Evolutionary conservation across 1,284 basidiomycete species (phyloP).

Genomic region (Veloporphyrellus conicus): DNA sequence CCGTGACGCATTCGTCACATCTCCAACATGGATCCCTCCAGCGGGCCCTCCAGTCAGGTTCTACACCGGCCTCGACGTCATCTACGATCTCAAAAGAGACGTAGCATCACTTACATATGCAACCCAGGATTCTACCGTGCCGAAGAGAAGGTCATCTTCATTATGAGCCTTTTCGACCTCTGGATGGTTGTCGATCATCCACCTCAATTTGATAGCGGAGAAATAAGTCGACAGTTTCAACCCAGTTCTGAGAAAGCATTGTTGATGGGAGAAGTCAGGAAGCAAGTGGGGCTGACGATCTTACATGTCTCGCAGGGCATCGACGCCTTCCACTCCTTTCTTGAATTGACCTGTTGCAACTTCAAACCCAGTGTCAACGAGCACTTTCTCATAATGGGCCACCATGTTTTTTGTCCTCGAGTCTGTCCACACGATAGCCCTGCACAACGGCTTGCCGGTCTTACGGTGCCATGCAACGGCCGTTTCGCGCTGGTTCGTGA

Average conservation of each 20-base stretch:
- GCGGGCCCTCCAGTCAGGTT: slow-evolving; percentile 76
- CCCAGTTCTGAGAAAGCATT: slow-evolving; percentile 59
- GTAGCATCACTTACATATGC: slow-evolving; percentile 64
- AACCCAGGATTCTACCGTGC: slow-evolving; percentile 96
- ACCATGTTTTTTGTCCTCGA: slow-evolving; percentile 84
- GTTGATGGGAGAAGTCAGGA: neutral
- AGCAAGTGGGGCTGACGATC: slow-evolving; percentile 16
- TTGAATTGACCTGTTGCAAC: slow-evolving; percentile 61
- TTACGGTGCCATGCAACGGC: slow-evolving; percentile 89
- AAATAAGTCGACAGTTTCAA: slow-evolving; percentile 96
- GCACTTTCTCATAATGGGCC: slow-evolving; percentile 70
- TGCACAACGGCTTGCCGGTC: slow-evolving; percentile 85
- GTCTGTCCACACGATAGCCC: slow-evolving; percentile 96
- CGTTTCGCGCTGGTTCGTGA: slow-evolving; percentile 98
- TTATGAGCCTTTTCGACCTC: slow-evolving; percentile 80
- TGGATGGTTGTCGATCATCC: slow-evolving; percentile 92
- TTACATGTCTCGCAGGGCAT: slow-evolving; percentile 68
- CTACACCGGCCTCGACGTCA: slow-evolving; percentile 37
- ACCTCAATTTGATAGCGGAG: slow-evolving; percentile 91
- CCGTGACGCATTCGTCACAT: slow-evolving; percentile 96
- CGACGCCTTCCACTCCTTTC: slow-evolving; percentile 67
- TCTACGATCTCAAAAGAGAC: slow-evolving; percentile 6
- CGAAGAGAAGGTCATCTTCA: slow-evolving; percentile 80
- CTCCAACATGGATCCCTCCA: slow-evolving; percentile 80
- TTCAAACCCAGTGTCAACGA: slow-evolving; percentile 73